A percentile compares a stretch with the other conserved stretches of the same genome.
phyloP scores from a whole-genome alignment of 768 basidiomycete genomes.

The Ramaria sp. region DNA sequence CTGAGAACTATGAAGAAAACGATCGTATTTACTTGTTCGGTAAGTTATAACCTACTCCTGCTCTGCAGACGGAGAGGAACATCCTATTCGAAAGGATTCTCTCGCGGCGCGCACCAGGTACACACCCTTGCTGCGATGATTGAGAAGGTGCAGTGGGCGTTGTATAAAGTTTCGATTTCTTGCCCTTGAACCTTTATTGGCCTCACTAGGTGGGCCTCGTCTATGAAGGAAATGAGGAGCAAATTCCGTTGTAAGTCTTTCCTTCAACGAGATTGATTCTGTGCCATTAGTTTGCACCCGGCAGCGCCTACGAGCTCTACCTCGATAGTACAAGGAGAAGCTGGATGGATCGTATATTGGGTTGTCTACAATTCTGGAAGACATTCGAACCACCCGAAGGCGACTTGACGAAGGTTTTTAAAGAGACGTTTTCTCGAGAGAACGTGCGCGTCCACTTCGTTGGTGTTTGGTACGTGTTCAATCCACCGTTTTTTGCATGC shows the following conservation, averaged over 20 bases:
- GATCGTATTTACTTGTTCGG: slow-evolving; percentile 34
- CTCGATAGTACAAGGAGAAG: too few species aligned
- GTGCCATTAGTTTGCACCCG: neutral
- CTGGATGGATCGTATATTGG: too few species aligned
- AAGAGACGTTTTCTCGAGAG: slow-evolving; percentile 24
- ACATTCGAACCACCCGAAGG: too few species aligned
- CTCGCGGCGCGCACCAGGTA: slow-evolving; percentile 38
- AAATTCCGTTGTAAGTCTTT: slow-evolving; percentile 27
- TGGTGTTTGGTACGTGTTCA: slow-evolving; percentile 29
- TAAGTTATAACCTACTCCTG: slow-evolving; percentile 9
- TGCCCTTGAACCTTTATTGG: neutral
- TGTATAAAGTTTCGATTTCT: neutral
- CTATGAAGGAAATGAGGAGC: slow-evolving; percentile 28
- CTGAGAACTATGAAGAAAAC: slow-evolving; percentile 26
- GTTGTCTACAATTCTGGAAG: too few species aligned
- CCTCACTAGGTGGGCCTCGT: slow-evolving; percentile 28
- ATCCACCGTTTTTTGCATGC: too few species aligned
- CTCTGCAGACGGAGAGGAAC: too few species aligned
- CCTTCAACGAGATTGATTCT: neutral
- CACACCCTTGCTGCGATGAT: slow-evolving; percentile 35
- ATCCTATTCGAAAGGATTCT: slow-evolving; percentile 25
- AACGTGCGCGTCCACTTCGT: slow-evolving; percentile 32
- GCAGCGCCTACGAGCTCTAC: slow-evolving; percentile 30
- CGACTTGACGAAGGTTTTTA: too few species aligned
- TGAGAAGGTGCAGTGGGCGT: slow-evolving; percentile 17